phyloP scores from a whole-genome alignment of 148 eudicot species.

The Rhododendron ovatum region DNA sequence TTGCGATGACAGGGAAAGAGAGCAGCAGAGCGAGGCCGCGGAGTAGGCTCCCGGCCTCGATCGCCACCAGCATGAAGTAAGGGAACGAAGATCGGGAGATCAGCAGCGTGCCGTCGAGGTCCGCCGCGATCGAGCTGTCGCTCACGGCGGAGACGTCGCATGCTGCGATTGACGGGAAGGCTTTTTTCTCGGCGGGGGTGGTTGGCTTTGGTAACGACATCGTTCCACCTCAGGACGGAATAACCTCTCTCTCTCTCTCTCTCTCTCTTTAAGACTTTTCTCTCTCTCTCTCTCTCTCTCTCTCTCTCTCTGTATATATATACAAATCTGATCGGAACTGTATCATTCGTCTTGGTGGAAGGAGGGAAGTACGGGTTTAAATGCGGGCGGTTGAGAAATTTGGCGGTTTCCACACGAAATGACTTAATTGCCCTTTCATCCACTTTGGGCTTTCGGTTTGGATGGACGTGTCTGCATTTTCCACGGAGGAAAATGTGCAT shows the following conservation, averaged over 20 bases:
- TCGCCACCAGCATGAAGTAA: conserved; percentile 83
- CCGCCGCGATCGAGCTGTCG: conserved; percentile 75
- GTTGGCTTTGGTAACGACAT: neutral
- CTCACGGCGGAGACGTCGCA: conserved; percentile 39
- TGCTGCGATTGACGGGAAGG: conserved; percentile 49
- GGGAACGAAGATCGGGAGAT: conserved; percentile 70
- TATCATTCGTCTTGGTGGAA: neutral
- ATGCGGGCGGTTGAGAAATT: conserved; percentile 20
- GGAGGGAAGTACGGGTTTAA: conserved; percentile 37
- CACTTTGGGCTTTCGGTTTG: neutral
- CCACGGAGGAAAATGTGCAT: neutral
- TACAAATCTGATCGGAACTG: neutral
- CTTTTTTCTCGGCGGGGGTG: conserved; percentile 1
- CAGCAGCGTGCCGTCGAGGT: conserved; percentile 90
- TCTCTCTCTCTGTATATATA: neutral
- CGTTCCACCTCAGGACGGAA: neutral
- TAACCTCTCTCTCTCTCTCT: neutral
- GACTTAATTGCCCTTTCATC: neutral
- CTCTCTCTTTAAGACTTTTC: neutral
- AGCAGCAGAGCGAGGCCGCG: conserved; percentile 73
- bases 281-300: neutral
- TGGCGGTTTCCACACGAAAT: neutral
- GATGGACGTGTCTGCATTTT: neutral
- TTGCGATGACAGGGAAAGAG: conserved; percentile 59
- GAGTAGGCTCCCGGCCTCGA: conserved; percentile 85